Base-by-base conservation (phyloP, 208 protist genomes). In the Herpetomonas muscarum region DNA sequence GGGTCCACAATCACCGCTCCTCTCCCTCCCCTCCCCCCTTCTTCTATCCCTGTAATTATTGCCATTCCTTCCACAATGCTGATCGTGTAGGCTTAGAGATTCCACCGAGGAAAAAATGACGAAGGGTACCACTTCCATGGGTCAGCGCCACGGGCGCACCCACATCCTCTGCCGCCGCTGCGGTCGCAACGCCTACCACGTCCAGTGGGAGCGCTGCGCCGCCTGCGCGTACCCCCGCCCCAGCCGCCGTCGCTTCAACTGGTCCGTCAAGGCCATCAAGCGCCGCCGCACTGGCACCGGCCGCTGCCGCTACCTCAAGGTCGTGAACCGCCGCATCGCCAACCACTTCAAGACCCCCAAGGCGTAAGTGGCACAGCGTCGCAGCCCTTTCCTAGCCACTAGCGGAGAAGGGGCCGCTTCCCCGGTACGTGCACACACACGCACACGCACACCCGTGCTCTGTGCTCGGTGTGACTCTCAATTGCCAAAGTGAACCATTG, bases 151-250 rank as follows among this genome's bases (percentile, higher is more conserved):
- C 67, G 81, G 82, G 71, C 87, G 85, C 82, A 94, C 97, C 54
- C 98, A 99, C 92, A 97, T 92, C 58, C 73, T 98, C 54, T 99
- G 98, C 93, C 77, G 86, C 59, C 90, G 98, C 73, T 99, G 98
- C 79, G 98, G 97, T 48, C 70, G 81, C 48, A 87, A 97, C 61
- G 81, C 97, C 12, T 99, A 96, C 81, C 98, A 99, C 81, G 86
- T 98, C 50, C 97, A 99, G 90, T 99, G 99, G 92, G 79, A 94
- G 72, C 87, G 72, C 28, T 99, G 98, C 85, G 87, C 92, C 66
- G 93, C 97, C 50, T 99, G 98, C 82, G 97, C 88, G 52, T 99
- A 96, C 89, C 98, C 98, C 44, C 79, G 90, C 39, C 69, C 98
- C 29, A 94, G 93, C 65, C 93, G 96, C 68, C 87, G 98, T 65